phyloP scores from a whole-genome alignment of 768 basidiomycete genomes.

The Tylopilus intermedius region DNA sequence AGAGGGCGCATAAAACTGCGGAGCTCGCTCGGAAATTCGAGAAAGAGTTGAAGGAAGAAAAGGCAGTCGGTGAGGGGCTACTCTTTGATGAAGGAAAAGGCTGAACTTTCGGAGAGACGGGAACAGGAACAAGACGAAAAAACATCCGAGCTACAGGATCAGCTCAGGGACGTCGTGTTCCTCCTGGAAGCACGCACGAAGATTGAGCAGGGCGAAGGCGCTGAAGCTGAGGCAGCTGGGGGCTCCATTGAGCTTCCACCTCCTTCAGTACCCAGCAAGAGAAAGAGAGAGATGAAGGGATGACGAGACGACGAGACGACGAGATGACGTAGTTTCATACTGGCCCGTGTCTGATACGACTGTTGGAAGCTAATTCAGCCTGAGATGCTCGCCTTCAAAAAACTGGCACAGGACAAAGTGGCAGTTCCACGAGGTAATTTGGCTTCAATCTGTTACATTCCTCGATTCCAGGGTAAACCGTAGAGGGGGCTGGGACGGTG shows the following conservation, averaged over 20 bases:
- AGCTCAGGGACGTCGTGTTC: slow-evolving; percentile 91
- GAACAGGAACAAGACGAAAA: slow-evolving; percentile 47
- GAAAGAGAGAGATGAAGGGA: slow-evolving; percentile 44
- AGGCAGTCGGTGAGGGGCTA: slow-evolving; percentile 73
- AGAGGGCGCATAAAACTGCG: slow-evolving; percentile 53
- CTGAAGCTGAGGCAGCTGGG: slow-evolving; percentile 68
- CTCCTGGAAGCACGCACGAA: slow-evolving; percentile 79
- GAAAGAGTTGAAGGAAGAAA: slow-evolving; percentile 75
- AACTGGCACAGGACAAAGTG: not conserved
- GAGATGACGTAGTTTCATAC: not conserved
- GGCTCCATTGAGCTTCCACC: slow-evolving; percentile 56
- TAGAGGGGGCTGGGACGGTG: not conserved
- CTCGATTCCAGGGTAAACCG: not conserved
- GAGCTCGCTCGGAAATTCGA: slow-evolving; percentile 65
- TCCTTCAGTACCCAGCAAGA: slow-evolving; percentile 30
- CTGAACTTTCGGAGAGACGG: slow-evolving; percentile 50
- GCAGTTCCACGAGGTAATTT: not conserved
- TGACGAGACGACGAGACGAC: slow-evolving; percentile 1
- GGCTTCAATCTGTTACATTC: not conserved
- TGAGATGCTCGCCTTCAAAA: not conserved
- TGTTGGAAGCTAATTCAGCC: not conserved
- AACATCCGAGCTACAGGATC: slow-evolving; percentile 78
- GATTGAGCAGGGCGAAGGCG: slow-evolving; percentile 72
- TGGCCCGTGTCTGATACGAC: not conserved
- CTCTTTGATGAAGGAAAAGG: slow-evolving; percentile 57